Percentiles rank a stretch among this genome's conserved stretches.
These are phyloP conservation scores for Pseudonectria buxi DNA, from an alignment of 2,329 filamentous ascomycete genomes.

Conservation along the genomic window DNA sequence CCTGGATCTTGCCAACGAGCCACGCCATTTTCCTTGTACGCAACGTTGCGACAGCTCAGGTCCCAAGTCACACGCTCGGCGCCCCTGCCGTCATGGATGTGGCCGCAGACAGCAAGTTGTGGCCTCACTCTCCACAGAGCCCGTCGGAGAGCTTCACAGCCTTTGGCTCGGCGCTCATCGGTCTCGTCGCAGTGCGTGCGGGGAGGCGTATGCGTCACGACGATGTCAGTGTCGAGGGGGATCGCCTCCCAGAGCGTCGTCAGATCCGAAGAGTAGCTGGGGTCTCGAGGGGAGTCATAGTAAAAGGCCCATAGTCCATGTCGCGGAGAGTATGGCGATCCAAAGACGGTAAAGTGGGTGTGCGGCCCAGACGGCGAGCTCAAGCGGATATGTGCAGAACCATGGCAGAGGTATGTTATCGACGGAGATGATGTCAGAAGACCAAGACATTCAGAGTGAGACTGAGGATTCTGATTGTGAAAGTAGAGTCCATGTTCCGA, in stretches of 20 bases:
- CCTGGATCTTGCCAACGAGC: constrained; percentile 55
- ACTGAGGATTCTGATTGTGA: constrained; percentile 50
- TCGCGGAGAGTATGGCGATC: constrained; percentile 59
- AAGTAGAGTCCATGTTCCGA: constrained; percentile 43
- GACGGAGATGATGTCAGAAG: constrained; percentile 47
- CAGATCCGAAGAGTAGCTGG: constrained; percentile 13
- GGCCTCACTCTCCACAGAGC: constrained; percentile 57
- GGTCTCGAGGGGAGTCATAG: constrained; percentile 37
- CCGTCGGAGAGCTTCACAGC: constrained; percentile 54
- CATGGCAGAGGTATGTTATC: constrained; percentile 60
- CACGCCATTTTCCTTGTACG: constrained; percentile 38
- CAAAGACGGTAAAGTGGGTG: constrained; percentile 61
- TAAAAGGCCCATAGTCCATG: constrained; percentile 60
- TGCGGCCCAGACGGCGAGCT: constrained; percentile 45
- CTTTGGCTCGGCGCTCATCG: constrained; percentile 34
- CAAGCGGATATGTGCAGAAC: constrained; percentile 48
- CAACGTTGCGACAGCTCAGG: constrained; percentile 30
- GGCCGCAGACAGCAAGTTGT: constrained; percentile 60
- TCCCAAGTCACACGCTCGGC: constrained; percentile 58
- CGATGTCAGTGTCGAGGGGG: constrained; percentile 54
- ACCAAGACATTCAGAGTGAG: constrained; percentile 44
- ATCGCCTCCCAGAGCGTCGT: constrained; percentile 54
- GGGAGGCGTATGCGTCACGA: constrained; percentile 66
- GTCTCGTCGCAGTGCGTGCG: constrained; percentile 50
- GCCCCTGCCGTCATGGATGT: constrained; percentile 64